Conservation (phyloP, 768 basidiomycete genomes). For the Tylopilus vinaceipallidus region DNA sequence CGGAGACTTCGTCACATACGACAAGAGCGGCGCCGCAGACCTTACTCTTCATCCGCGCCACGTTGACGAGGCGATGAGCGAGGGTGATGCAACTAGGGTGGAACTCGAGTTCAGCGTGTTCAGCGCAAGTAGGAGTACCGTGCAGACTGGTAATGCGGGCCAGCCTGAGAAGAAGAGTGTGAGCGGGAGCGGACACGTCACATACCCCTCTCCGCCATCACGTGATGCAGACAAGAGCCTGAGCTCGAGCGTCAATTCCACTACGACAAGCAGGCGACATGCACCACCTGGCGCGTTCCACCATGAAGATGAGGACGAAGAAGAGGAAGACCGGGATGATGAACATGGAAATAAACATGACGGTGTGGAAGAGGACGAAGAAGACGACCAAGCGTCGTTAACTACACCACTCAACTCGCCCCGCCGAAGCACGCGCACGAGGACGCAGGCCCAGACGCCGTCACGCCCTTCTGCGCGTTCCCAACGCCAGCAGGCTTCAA, state of each 20-base stretch:
- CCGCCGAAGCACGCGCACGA: conserved; percentile 12
- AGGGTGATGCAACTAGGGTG: background rate
- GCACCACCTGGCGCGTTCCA: conserved; percentile 48
- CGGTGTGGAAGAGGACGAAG: conserved; percentile 12
- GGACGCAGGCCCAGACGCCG: conserved; percentile 12
- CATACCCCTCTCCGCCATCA: conserved; percentile 8
- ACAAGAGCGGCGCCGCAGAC: conserved; percentile 17
- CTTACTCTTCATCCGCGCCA: conserved; percentile 15
- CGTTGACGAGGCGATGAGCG: conserved; percentile 9
- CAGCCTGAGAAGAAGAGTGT: background rate
- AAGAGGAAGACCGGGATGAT: conserved; percentile 17
- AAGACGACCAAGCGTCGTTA: conserved; percentile 2
- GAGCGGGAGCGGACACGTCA: background rate
- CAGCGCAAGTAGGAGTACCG: conserved; percentile 1
- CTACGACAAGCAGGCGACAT: conserved; percentile 23
- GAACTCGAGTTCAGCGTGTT: conserved; percentile 25
- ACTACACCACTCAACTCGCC: conserved; percentile 14
- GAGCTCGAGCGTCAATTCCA: conserved; percentile 11
- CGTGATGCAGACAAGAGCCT: conserved; percentile 14
- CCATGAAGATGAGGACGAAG: conserved; percentile 40
- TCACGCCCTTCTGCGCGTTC: conserved; percentile 12
- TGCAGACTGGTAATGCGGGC: background rate
- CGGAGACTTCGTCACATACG: conserved; percentile 20
- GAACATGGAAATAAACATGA: conserved; percentile 24
- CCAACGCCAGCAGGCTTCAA: conserved; percentile 9